Conservation (phyloP, 352 stramenopile species). For the Peronospora belbahrii region DNA sequence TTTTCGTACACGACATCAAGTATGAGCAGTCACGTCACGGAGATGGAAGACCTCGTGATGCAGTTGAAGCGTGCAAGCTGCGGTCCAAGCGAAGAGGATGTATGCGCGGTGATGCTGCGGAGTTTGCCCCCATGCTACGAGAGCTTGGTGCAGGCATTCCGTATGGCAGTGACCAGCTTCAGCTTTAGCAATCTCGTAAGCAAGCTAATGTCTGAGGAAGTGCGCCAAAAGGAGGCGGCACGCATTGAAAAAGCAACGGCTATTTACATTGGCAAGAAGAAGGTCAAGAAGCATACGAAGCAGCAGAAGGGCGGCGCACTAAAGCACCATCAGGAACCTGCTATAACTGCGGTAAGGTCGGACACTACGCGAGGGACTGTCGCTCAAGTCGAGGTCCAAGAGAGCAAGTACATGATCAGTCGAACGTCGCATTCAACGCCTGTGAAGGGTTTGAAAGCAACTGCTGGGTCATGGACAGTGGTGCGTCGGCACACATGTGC, state of each 20-base stretch:
- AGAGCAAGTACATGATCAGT: not conserved
- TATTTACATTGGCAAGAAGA: not conserved
- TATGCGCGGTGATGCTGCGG: not conserved
- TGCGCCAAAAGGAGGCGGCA: not conserved
- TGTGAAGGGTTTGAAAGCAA: not conserved
- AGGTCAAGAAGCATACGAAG: not conserved
- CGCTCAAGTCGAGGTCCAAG: not conserved
- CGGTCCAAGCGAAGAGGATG: not conserved
- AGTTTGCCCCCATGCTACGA: slow-evolving; percentile 1
- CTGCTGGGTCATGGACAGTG: not conserved
- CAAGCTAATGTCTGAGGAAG: not conserved
- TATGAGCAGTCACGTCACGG: not conserved
- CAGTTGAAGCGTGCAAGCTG: not conserved
- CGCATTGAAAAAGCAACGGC: not conserved
- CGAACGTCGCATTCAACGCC: not conserved
- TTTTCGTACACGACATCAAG: not conserved
- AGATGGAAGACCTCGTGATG: not conserved
- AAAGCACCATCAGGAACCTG: not conserved
- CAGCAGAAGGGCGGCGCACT: not conserved
- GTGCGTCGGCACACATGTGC: not conserved
- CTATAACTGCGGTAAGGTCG: not conserved
- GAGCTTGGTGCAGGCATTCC: not conserved
- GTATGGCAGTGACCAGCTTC: not conserved
- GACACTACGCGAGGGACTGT: not conserved
- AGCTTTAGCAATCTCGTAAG: not conserved